Conservation (phyloP, 345 rosid genomes). For the Firmiana major region DNA sequence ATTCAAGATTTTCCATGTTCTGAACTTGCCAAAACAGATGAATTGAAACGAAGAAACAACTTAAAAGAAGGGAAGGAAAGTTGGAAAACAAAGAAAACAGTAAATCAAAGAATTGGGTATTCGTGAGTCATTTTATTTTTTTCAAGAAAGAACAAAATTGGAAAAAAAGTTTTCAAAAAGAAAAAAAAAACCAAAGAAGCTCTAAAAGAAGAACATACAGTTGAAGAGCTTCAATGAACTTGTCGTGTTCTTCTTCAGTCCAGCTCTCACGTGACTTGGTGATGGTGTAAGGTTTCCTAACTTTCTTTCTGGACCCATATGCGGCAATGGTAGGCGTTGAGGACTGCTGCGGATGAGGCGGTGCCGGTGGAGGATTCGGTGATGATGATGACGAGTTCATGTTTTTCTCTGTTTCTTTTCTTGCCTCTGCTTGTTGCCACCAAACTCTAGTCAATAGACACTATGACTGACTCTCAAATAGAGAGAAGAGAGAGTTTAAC, state of each 20-base stretch:
- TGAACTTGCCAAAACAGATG: not conserved
- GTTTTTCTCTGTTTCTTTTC: not conserved
- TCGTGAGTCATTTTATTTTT: not conserved
- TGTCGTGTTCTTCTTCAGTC: constrained; percentile 98
- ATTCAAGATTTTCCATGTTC: not conserved
- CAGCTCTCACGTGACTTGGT: constrained; percentile 98
- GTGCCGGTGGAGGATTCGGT: constrained; percentile 31
- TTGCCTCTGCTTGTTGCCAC: not conserved
- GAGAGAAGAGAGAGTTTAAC: not conserved
- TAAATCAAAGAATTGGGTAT: not conserved
- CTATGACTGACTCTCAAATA: not conserved
- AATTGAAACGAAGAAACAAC: not conserved
- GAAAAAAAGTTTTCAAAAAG: not conserved
- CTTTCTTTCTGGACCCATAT: constrained; percentile 59
- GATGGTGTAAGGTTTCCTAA: constrained; percentile 94
- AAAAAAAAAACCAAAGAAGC: not conserved
- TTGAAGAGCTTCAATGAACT: constrained; percentile 97
- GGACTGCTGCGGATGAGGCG: constrained; percentile 37
- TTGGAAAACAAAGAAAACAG: not conserved
- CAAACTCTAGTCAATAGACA: not conserved
- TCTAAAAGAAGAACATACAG: constrained; percentile 36
- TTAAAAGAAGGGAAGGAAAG: not conserved
- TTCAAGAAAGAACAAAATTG: not conserved
- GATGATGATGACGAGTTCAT: constrained; percentile 41
- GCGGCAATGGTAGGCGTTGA: constrained; percentile 25